Evolutionary conservation across 192 early-diverging fungal species (phyloP), one percentile per base, ranked within the genome.

Genomic region (Spizellomyces punctatus): DNA sequence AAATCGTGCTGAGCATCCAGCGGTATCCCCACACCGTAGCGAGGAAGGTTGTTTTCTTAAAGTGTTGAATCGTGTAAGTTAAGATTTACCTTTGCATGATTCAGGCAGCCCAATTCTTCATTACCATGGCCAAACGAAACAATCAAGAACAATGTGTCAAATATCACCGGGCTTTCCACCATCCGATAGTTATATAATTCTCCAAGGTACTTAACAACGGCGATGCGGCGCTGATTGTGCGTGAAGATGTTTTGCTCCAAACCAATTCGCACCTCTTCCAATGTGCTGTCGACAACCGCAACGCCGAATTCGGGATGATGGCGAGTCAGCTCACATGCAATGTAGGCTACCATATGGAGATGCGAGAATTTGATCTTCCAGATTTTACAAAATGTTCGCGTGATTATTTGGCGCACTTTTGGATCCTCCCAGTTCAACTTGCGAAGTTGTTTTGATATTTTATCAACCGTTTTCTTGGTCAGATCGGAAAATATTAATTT

Each of bases 281-380:
- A 67, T 3, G 92, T 83, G 7, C 82, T 76, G 47, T 99, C 96
- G 1, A 98, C 92, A 3, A 99, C 82, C n/a, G 82, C 74, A 5
- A 96, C 84, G 6, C 92, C 93, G 83, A 99, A 95, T 47, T 89
- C 90, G 14, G 95, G 90, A 64, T 98, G 91, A 68, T 91, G 90
- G 14, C 86, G 82, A 19, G 89, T 83, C 57, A 98, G 82, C 22
- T 92, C 92, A 10, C 83, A 86, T 1, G 89, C 89, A 10, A 96
- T 71, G 75, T 90, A 93, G 6, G 95, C 92, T 74, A 94, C 82
- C 62, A 95, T 71, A 49, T 92, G 88, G 42, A 98, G 81, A 64
- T 96, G 93, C 61, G 90, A 86, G 73, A 90, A 93, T 74, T 95
- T 95, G 64, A 98, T 85, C 78, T 97, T 96, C 94, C 94, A 96